phyloP scores from a whole-genome alignment of 2,329 filamentous ascomycete species.

The Microsporum canis region DNA sequence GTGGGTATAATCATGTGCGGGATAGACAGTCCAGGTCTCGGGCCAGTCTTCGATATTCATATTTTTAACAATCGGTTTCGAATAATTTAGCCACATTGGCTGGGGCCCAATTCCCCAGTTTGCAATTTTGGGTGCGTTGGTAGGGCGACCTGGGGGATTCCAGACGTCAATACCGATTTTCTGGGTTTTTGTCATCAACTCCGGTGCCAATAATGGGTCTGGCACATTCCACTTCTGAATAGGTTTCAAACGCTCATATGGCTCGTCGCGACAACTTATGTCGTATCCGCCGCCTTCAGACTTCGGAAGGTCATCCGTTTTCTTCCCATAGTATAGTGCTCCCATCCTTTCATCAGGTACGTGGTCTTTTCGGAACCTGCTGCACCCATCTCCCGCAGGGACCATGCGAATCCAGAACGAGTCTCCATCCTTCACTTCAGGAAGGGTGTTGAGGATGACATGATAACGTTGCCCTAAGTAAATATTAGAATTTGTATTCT shows the following conservation, averaged over 20 bases:
- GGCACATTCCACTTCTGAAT: slow-evolving; percentile 10
- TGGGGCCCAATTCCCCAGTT: slow-evolving; percentile 9
- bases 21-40: slow-evolving; percentile 11
- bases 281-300: slow-evolving; percentile 15
- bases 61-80: slow-evolving; percentile 10
- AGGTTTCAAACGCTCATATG: slow-evolving; percentile 7
- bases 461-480: slow-evolving; percentile 28
- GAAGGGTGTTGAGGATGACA: slow-evolving; percentile 19
- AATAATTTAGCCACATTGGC: slow-evolving; percentile 12
- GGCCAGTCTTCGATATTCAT: slow-evolving; percentile 7
- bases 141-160: slow-evolving; percentile 7
- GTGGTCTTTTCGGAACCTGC: slow-evolving; percentile 23
- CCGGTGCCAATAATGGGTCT: slow-evolving; percentile 4
- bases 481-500: background rate
- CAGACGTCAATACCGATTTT: slow-evolving; percentile 7
- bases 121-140: slow-evolving; percentile 1
- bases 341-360: slow-evolving; percentile 38
- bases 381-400: slow-evolving; percentile 33
- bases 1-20: slow-evolving; percentile 5
- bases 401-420: slow-evolving; percentile 36
- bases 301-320: slow-evolving; percentile 12
- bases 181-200: background rate
- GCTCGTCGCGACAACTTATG: slow-evolving; percentile 21
- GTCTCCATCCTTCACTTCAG: slow-evolving; percentile 6
- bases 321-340: slow-evolving; percentile 35